Percentiles rank a stretch among this genome's conserved stretches.
These are phyloP conservation scores for Aspergillus sergii DNA, from an alignment of 2,329 filamentous ascomycete species.

Conservation along the genomic window DNA sequence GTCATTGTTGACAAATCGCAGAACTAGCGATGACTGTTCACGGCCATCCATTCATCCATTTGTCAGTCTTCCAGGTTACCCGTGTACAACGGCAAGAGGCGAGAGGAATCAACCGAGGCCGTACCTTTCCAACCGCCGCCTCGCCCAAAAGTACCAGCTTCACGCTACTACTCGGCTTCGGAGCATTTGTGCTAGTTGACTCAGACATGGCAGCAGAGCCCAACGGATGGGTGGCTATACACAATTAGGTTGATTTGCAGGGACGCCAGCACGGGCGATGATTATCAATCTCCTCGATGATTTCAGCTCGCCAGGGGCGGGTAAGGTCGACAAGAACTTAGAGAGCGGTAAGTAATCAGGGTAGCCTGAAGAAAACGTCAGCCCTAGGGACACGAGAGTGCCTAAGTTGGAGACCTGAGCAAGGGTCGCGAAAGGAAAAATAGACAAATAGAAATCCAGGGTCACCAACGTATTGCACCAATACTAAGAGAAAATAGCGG, in stretches of 20 bases:
- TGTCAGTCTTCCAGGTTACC: conserved; percentile 24
- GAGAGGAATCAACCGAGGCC: conserved; percentile 19
- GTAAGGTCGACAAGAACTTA: conserved; percentile 12
- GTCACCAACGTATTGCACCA: conserved; percentile 16
- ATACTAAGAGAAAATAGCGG: conserved; percentile 25
- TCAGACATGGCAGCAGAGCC: conserved; percentile 65
- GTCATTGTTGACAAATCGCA: conserved; percentile 99
- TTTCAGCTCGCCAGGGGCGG: conserved; percentile 25
- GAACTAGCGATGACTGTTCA: conserved; percentile 84
- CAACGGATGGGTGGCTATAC: conserved; percentile 18
- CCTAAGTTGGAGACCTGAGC: conserved; percentile 10
- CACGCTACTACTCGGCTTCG: conserved; percentile 98
- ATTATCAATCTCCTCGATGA: conserved; percentile 30
- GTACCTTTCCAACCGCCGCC: conserved; percentile 96
- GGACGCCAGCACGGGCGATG: conserved; percentile 20
- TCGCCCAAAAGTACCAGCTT: conserved; percentile 98
- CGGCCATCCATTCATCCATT: conserved; percentile 12
- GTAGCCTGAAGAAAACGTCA: conserved; percentile 25
- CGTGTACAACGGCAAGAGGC: conserved; percentile 14
- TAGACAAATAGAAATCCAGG: conserved; percentile 10
- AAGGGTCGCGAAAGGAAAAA: conserved; percentile 8
- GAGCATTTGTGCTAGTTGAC: conserved; percentile 63
- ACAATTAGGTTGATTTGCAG: conserved; percentile 35
- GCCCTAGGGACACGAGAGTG: conserved; percentile 17
- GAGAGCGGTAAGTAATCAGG: conserved; percentile 15